Evolutionary conservation across 805 yeast species (phyloP), one percentile per base, ranked within the genome.

Genomic region (Saccharomycopsis vini): DNA sequence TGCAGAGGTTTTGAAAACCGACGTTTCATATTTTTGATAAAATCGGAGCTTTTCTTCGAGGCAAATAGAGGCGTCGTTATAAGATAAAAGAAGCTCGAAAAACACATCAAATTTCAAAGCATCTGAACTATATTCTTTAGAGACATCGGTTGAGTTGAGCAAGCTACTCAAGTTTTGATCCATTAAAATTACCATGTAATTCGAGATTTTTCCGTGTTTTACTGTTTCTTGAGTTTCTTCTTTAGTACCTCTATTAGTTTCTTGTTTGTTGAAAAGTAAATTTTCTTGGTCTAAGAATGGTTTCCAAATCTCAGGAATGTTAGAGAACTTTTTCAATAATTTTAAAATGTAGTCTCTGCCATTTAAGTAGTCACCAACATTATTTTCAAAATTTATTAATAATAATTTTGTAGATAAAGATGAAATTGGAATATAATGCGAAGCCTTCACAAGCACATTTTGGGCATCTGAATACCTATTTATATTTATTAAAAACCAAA

Each of bases 401-500:
- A 46, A 40, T 2, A 40, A 26, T 34, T 41, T 46, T 2, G 50
- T 44, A 4, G 32, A 19, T 18, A 47, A 18, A 24, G 19, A 20
- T 12, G 42, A 18, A 7, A 46, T 46, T 5, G 52, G 52, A 2
- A 60, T n/a, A 36, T 40, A 50, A 3, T 45, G 54, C 2, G 64
- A 50, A 1, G 75, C 71, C 45, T 59, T 61, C 6, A 59, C 45
- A 6, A 77, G 50, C 1, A 70, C 44, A 12, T 60, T 58, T 39
- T 62, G 63, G 0, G 79, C 78, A 7, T 52, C 45, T 22, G 57
- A 54, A n/a, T 59, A 36, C 16, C 62, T 50, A 39, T 60, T 50
- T 22, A 47, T 22, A 39, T 50, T 67, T 40, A 68, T 42, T 33
- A 58, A 62, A 51, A 60, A 74, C 51, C 74, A 66, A 1, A 73